Evolutionary conservation across 306 rosid genomes (phyloP), one percentile per base, ranked within the genome.

Genomic region (Cucurbita pepo): DNA sequence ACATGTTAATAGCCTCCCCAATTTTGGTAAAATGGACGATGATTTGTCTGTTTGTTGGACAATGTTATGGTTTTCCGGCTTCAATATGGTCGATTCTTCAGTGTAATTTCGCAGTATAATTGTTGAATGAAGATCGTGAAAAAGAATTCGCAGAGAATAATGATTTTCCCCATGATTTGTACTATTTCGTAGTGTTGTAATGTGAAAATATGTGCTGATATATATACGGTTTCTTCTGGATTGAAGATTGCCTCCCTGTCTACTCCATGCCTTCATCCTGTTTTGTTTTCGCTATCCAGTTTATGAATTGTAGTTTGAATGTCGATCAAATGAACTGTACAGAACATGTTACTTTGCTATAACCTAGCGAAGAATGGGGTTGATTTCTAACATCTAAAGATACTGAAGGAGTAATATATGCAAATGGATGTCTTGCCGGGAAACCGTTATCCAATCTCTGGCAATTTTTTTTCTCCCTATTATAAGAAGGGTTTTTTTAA

Each of bases 211-310:
- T 25, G 40, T 74, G 22, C 67, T 67, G 81, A 69, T 69, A 71
- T 36, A 52, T 52, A 51, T 53, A 34, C 45, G 57, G 34, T 69
- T 34, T 74, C 30, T 76, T 72, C 71, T 19, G 81, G 19, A 51
- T 70, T 55, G n/a, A 57, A 72, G 63, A 85, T 82, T 87, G 80
- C 87, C 22, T 73, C 87, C 22, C 57, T 83, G 50, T 81, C 85
- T 22, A 75, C 83, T 45, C 76, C 82, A 48, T 76, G 81, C 82
- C 79, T 79, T 16, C 77, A 74, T 76, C 85, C 76, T 81, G 82
- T 83, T 83, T n/a, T 11, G 71, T 48, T 50, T 12, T 45, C 22
- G 22, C 3, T 55, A 50, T 36, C 2, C 54, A 58, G 19, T 40
- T 30, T 6, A 41, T 9, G 56, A 10, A 45, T 64, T 76, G 19